Evolutionary conservation across 2,329 filamentous ascomycete genomes (phyloP), one percentile per base, ranked within the genome.

Genomic region (Tolypocladium nubicola): DNA sequence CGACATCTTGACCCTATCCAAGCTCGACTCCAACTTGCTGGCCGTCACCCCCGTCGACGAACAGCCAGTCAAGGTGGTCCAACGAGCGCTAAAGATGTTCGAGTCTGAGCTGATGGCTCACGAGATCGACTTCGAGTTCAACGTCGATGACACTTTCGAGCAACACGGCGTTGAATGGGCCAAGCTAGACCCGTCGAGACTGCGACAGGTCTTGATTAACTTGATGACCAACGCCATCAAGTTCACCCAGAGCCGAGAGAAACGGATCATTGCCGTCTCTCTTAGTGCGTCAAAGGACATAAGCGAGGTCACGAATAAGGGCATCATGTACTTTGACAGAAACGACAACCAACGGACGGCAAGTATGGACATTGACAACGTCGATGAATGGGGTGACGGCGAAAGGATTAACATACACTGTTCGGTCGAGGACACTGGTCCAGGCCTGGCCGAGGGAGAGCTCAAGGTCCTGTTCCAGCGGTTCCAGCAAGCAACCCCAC

Each of bases 151-250:
- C 50, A 85, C 85, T 0, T 90, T 88, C 67, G 75, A 80, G 16
- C 76, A 81, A 19, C 71, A 90, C 52, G 77, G 77, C 3, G 76
- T 91, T 38, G 82, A 88, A 60, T 90, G 86, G 85, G 85, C 87
- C 45, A 87, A 81, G 61, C 75, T 92, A 45, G 89, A 93, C 66
- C 88, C 89, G 8, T 89, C 87, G 4, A 79, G 88, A 43, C 78
- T 91, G 19, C 77, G 87, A 49, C 88, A 91, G 67, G 83, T 91
- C 2, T 71, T 91, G 45, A 90, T 91, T 67, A 91, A 92, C 65
- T 75, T 92, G 16, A 84, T 89, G 68, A 84, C 81, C 40, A 86
- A 86, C 61, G 82, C 83, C 37, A 83, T 86, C 69, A 85, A 85
- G 63, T 85, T 85, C 58, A 83, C 82, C 0, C 82, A 84, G 61